phyloP scores from a whole-genome alignment of 108 stramenopile genomes.

The Cyclotella sp. region DNA sequence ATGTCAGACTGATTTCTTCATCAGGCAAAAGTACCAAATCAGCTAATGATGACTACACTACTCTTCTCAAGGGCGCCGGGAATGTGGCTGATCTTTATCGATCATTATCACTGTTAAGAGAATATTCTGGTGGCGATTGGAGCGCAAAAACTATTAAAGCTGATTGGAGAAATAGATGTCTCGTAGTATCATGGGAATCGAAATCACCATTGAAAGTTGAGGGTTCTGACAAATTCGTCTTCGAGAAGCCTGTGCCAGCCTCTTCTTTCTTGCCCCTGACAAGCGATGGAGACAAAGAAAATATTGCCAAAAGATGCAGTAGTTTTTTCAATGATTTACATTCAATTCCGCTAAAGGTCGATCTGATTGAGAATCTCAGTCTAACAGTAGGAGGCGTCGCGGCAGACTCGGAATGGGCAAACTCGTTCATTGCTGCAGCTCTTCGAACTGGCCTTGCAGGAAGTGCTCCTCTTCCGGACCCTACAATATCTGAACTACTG shows the following conservation, averaged over 20 bases:
- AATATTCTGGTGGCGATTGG: slow-evolving; percentile 43
- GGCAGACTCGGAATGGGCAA: slow-evolving; percentile 49
- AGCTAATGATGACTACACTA: slow-evolving; percentile 11
- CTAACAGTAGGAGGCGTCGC: slow-evolving; percentile 35
- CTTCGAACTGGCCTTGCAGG: slow-evolving; percentile 28
- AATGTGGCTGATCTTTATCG: slow-evolving; percentile 47
- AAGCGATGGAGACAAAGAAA: slow-evolving; percentile 39
- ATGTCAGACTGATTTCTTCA: slow-evolving; percentile 26
- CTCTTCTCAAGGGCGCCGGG: slow-evolving; percentile 42
- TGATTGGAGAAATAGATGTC: slow-evolving; percentile 5
- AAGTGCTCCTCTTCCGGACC: slow-evolving; percentile 34
- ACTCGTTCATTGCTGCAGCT: slow-evolving; percentile 40
- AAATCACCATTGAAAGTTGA: slow-evolving; percentile 44
- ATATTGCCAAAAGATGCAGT: slow-evolving; percentile 24
- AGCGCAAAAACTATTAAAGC: slow-evolving; percentile 9
- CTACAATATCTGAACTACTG: slow-evolving; percentile 43
- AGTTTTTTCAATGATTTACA: slow-evolving; percentile 20
- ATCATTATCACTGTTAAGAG: slow-evolving; percentile 31
- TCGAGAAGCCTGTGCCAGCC: slow-evolving; percentile 24
- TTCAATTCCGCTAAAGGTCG: slow-evolving; percentile 26
- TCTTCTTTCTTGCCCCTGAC: slow-evolving; percentile 30
- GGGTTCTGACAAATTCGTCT: slow-evolving; percentile 42
- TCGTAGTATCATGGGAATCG: slow-evolving; percentile 40
- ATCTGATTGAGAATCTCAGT: slow-evolving; percentile 38
- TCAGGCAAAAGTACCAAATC: not conserved